Percentiles rank a stretch among this genome's conserved stretches.
Conservation (phyloP, 2,329 filamentous ascomycete genomes). For the Penicillium sp. region DNA sequence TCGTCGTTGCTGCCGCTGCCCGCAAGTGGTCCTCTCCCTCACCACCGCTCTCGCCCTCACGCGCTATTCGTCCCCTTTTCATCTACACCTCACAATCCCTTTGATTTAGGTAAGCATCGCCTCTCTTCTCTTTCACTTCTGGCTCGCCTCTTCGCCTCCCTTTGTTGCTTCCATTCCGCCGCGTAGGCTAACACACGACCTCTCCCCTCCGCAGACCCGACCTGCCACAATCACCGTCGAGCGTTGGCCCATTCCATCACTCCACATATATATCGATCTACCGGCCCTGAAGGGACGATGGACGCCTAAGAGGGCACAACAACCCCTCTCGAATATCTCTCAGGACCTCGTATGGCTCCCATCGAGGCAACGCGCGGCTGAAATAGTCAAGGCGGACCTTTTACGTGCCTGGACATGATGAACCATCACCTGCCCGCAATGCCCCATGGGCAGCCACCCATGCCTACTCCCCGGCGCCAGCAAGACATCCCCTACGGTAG, state of each 20-base stretch:
- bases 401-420: constrained; percentile 45
- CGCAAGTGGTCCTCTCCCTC: constrained; percentile 3
- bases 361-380: constrained; percentile 46
- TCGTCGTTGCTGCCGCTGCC: constrained; percentile 21
- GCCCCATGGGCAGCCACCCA: constrained; percentile 56
- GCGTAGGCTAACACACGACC: constrained; percentile 17
- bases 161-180: not conserved
- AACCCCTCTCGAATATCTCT: constrained; percentile 27
- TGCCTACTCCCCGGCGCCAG: constrained; percentile 54
- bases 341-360: constrained; percentile 44
- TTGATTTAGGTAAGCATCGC: constrained; percentile 21
- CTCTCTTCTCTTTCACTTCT: not conserved
- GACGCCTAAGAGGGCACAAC: constrained; percentile 37
- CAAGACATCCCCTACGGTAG: constrained; percentile 51
- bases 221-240: constrained; percentile 11
- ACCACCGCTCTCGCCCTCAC: constrained; percentile 16
- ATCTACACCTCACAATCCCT: constrained; percentile 21
- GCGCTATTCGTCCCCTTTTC: not conserved
- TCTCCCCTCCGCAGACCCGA: constrained; percentile 11
- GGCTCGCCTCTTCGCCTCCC: constrained; percentile 13
- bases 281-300: constrained; percentile 37
- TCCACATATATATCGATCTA: not conserved
- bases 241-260: not conserved
- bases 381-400: constrained; percentile 40
- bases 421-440: constrained; percentile 51